Conservation (phyloP, 345 rosid genomes). For the Camelina sativa region DNA sequence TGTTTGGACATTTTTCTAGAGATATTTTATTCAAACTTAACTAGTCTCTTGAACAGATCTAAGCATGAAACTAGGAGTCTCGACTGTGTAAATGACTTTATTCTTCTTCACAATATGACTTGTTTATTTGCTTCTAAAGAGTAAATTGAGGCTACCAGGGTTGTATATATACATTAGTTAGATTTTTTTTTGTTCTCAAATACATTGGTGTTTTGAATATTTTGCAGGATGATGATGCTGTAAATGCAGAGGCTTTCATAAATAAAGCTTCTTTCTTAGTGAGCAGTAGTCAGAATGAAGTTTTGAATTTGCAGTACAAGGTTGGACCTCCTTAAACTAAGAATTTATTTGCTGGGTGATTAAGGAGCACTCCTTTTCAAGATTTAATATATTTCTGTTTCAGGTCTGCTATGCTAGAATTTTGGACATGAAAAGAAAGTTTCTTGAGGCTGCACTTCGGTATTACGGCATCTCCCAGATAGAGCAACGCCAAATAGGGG, state of each 20-base stretch:
- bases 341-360: conserved; percentile 11
- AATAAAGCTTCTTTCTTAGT: conserved; percentile 98
- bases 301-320: conserved; percentile 87
- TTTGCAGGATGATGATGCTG: conserved; percentile 97
- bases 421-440: conserved; percentile 96
- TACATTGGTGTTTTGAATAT: conserved; percentile 27
- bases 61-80: neutral
- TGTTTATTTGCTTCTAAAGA: neutral
- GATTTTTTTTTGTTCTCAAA: neutral
- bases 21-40: neutral
- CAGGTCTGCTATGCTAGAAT: conserved; percentile 98
- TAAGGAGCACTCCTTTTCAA: neutral
- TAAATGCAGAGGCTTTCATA: conserved; percentile 92
- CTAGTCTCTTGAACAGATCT: conserved; percentile 23
- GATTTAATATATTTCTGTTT: conserved; percentile 21
- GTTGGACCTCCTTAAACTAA: conserved; percentile 43
- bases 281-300: conserved; percentile 95
- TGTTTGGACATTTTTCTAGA: neutral
- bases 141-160: conserved; percentile 6
- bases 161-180: conserved; percentile 4
- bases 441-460: conserved; percentile 93
- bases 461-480: conserved; percentile 95
- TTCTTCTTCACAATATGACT: neutral
- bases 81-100: neutral
- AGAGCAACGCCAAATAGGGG: conserved; percentile 90